A percentile compares a stretch with the other conserved stretches of the same genome.
Evolutionary conservation across 1,284 basidiomycete species (phyloP).

Genomic region (Rhodotorula sp.): DNA sequence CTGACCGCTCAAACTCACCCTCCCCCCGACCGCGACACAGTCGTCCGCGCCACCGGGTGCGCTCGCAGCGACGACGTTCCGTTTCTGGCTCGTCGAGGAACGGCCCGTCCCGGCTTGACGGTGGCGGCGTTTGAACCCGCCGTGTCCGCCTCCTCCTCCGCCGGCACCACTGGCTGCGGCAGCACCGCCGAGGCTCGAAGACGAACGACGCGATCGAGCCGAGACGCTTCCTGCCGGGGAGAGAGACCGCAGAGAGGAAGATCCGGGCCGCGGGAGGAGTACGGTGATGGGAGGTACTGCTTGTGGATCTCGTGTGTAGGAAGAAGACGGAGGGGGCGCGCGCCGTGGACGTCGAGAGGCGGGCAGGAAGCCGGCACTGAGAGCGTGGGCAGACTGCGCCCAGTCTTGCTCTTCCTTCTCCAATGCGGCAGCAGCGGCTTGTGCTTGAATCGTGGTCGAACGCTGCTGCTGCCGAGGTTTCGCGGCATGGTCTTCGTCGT

Average conservation of each 20-base stretch:
- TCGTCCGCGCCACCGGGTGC: background rate
- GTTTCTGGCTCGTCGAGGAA: constrained; percentile 8
- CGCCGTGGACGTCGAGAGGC: background rate
- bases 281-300: background rate
- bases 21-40: background rate
- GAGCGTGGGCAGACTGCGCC: constrained; percentile 7
- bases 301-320: background rate
- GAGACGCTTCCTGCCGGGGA: background rate
- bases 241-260: background rate
- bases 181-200: background rate
- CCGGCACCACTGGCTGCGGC: background rate
- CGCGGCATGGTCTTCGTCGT: background rate
- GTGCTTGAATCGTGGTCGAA: background rate
- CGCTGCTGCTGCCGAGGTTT: background rate
- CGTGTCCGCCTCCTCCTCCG: too few relatives aligned
- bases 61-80: background rate
- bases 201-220: background rate
- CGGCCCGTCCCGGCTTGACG: constrained; percentile 6
- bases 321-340: background rate
- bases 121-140: constrained; percentile 14
- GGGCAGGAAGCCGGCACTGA: constrained; percentile 7
- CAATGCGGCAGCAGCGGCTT: background rate
- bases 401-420: constrained; percentile 12
- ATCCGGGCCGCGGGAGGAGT: background rate
- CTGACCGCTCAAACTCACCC: background rate